Base-by-base conservation (phyloP, 768 basidiomycete genomes). In the Boletus rubroflammeus region DNA sequence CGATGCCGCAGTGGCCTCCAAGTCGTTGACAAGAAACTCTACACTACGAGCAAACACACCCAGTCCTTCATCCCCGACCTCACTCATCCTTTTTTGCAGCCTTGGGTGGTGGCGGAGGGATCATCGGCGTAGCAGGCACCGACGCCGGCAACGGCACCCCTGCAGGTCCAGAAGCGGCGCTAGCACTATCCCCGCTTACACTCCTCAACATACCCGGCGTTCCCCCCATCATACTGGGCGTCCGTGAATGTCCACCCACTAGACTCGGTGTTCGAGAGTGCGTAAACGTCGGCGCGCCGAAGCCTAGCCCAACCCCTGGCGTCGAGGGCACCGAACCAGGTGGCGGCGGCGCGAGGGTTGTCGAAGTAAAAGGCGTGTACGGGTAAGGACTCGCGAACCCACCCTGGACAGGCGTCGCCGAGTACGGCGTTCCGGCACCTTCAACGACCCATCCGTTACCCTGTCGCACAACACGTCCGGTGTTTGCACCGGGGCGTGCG, bases 371-470 rank as follows among this genome's bases (percentile, higher is more conserved):
- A 1, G 75, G 73, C 7, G 73, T 66, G 25, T 67, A 64, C 0
- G 69, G 61, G 47, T 67, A 70, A 14, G 70, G 64, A 50, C 65
- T 69, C 55, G 31, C 62, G 38, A 73, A 68, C 6, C 66, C 61
- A 6, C 67, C 64, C 1, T 72, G 60, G 8, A 57, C 59, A 0
- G 77, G 74, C 0, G 78, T 75, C 41, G 67, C 59, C 25, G 62
- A 51, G 53, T 78, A 68, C 2, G 77, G 76, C n/a, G 71, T 71
- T 2, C 58, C 54, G 0, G 59, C 31, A 38, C 81, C 80, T 36
- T 87, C 86, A 47, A 81, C 74, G 38, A 77, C 77, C 83, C 84
- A 86, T 3, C 81, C 80, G 28, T 59, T 71, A 13, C 85, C 85
- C 55, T 84, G 84, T 11, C 80, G 76, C 3, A 82, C 66, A 58